These are phyloP conservation scores for Diaporthe citri DNA, from an alignment of 2,329 filamentous ascomycete genomes.

Conservation along the genomic window DNA sequence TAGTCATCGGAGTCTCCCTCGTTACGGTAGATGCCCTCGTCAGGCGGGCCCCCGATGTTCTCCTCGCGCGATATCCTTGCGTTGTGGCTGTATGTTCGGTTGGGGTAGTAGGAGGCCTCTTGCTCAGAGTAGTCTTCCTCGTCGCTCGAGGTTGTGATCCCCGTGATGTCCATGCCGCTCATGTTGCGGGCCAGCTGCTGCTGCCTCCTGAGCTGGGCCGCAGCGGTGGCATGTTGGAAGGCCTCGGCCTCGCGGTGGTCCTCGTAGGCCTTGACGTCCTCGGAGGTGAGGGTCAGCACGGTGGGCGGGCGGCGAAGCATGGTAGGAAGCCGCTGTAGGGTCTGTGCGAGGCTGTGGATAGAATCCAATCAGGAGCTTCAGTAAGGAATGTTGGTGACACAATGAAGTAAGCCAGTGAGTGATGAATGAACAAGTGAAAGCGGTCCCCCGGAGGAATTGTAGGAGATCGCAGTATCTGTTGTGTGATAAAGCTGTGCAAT, in stretches of 20 bases:
- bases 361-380: not conserved
- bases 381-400: not conserved
- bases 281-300: slow-evolving; percentile 74
- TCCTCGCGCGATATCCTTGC: slow-evolving; percentile 10
- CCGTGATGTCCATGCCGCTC: slow-evolving; percentile 36
- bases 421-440: not conserved
- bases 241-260: slow-evolving; percentile 64
- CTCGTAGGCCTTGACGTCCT: slow-evolving; percentile 79
- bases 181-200: slow-evolving; percentile 32
- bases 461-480: no score
- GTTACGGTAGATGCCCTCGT: slow-evolving; percentile 38
- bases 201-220: slow-evolving; percentile 18
- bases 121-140: slow-evolving; percentile 32
- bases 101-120: slow-evolving; percentile 37
- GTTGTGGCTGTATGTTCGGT: slow-evolving; percentile 21
- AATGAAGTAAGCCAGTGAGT: not conserved
- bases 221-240: slow-evolving; percentile 40
- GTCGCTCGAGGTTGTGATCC: slow-evolving; percentile 47
- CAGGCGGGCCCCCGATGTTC: slow-evolving; percentile 22
- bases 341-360: not conserved
- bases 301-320: slow-evolving; percentile 70
- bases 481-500: not conserved
- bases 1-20: slow-evolving; percentile 37
- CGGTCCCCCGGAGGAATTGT: no score
- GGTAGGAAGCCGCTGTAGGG: not conserved